Evolutionary conservation across 805 yeast species (phyloP).

Genomic region (Metschnikowia lachancei): DNA sequence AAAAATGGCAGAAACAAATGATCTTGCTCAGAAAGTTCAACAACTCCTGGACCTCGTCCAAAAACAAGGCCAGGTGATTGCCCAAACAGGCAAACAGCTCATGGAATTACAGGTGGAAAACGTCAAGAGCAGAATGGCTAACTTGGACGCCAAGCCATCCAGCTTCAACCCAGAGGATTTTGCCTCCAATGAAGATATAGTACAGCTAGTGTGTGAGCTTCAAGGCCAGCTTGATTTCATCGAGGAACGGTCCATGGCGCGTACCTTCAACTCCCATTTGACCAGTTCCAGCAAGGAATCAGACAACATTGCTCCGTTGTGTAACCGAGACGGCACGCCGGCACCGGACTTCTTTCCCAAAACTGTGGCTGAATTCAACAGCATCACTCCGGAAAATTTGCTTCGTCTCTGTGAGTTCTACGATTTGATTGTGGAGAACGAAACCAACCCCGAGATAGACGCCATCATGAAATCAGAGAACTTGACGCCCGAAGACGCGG

Average conservation of each 20-base stretch:
- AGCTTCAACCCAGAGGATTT: conserved; percentile 51
- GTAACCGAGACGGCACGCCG: conserved; percentile 82
- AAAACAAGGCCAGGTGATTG: conserved; percentile 63
- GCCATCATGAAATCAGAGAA: conserved; percentile 15
- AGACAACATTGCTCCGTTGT: conserved; percentile 56
- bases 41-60: conserved; percentile 53
- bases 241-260: conserved; percentile 73
- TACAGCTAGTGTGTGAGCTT: conserved; percentile 82
- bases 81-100: conserved; percentile 78
- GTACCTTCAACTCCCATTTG: conserved; percentile 63
- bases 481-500: conserved; percentile 18
- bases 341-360: conserved; percentile 52
- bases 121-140: conserved; percentile 34
- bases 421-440: conserved; percentile 56
- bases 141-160: conserved; percentile 15
- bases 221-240: conserved; percentile 80
- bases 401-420: conserved; percentile 65
- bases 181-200: conserved; percentile 79
- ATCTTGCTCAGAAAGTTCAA: conserved; percentile 39
- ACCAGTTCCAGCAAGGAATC: conserved; percentile 32
- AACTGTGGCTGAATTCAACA: conserved; percentile 51
- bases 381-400: conserved; percentile 44
- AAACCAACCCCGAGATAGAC: conserved; percentile 14
- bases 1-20: conserved; percentile 4
- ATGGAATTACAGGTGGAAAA: conserved; percentile 63